Conservation (phyloP, 2,329 filamentous ascomycete genomes). For the Curvularia lunata region DNA sequence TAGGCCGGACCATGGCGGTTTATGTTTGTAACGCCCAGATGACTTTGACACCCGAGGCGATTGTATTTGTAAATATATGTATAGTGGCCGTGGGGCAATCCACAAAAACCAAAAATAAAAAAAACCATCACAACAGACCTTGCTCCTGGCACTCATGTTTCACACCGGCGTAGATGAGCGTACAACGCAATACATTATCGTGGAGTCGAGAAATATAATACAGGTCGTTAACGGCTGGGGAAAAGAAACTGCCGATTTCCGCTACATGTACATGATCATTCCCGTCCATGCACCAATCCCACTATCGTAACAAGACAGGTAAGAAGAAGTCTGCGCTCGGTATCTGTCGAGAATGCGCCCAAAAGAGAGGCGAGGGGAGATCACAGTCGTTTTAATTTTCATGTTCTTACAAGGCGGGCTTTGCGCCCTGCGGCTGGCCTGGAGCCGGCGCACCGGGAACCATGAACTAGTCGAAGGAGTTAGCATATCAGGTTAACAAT, state of each 20-base stretch:
- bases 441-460: constrained; percentile 37
- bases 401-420: constrained; percentile 45
- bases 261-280: constrained; percentile 25
- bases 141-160: not conserved
- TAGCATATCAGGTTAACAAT: constrained; percentile 10
- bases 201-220: constrained; percentile 42
- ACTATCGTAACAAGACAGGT: constrained; percentile 32
- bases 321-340: constrained; percentile 22
- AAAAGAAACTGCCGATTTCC: constrained; percentile 12
- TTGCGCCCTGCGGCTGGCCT: constrained; percentile 36
- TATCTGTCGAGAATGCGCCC: constrained; percentile 2
- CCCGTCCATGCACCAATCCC: constrained; percentile 13
- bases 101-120: constrained; percentile 16
- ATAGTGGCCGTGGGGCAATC: constrained; percentile 35
- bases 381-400: constrained; percentile 5
- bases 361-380: not conserved
- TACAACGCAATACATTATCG: constrained; percentile 32
- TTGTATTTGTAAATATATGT: constrained; percentile 46
- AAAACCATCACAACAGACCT: not conserved
- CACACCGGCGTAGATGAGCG: not conserved
- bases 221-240: constrained; percentile 23
- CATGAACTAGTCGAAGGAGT: constrained; percentile 37
- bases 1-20: constrained; percentile 23
- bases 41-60: constrained; percentile 16
- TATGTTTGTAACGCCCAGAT: constrained; percentile 20